A percentile compares a stretch with the other conserved stretches of the same genome.
Evolutionary conservation across 208 protist species (phyloP).

Genomic region (Hexamita inflata): DNA sequence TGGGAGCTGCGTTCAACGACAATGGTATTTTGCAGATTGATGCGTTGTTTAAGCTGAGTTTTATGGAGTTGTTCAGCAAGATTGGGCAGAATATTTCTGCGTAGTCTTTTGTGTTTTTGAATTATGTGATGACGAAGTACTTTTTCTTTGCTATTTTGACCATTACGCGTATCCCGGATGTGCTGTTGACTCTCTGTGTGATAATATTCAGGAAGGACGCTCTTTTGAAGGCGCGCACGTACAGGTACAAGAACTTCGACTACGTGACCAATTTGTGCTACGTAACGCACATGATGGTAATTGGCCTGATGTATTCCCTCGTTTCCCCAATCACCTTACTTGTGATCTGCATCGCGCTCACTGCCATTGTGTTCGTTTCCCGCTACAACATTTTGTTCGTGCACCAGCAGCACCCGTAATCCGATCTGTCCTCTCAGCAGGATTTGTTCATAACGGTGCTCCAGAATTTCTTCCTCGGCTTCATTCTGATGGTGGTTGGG

Average conservation of each 20-base stretch:
- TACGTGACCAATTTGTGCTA: not conserved
- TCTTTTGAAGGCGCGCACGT: not conserved
- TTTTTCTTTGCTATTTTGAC: conserved; percentile 8
- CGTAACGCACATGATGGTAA: conserved; percentile 8
- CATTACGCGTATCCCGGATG: conserved; percentile 3
- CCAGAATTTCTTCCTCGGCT: not conserved
- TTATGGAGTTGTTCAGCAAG: not conserved
- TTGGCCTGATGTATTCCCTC: conserved; percentile 21
- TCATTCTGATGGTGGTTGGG: not conserved
- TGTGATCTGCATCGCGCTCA: not conserved
- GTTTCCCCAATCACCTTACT: conserved; percentile 11
- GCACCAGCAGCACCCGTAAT: not conserved
- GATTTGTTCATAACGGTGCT: not conserved
- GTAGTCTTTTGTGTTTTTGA: conserved; percentile 1
- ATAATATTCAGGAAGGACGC: conserved; percentile 9
- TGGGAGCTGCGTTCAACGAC: not conserved
- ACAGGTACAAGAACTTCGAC: not conserved
- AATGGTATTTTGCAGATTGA: not conserved
- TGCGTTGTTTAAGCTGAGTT: not conserved
- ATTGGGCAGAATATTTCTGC: not conserved
- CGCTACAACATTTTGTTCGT: conserved; percentile 17
- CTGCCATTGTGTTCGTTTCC: not conserved
- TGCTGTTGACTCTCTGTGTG: not conserved
- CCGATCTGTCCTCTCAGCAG: not conserved
- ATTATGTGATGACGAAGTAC: conserved; percentile 26